These are phyloP conservation scores for Abortiporus biennis DNA, from an alignment of 1,284 basidiomycete species.

Conservation along the genomic window DNA sequence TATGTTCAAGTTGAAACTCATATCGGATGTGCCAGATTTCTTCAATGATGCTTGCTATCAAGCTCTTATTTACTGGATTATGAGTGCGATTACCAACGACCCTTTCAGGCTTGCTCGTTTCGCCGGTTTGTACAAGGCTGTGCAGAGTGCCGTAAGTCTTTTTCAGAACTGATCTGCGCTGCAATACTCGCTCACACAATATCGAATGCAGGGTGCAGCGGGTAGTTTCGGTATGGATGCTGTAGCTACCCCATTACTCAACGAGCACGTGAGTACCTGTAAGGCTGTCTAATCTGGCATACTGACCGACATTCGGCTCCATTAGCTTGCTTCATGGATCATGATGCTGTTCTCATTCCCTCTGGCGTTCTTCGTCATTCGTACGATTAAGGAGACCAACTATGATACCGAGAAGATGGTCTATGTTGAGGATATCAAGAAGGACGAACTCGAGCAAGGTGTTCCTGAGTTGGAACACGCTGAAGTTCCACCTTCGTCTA, in stretches of 20 bases:
- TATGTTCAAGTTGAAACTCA: not conserved
- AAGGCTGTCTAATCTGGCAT: not conserved
- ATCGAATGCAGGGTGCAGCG: conserved; percentile 22
- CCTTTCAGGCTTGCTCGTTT: conserved; percentile 37
- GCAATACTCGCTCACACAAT: not conserved
- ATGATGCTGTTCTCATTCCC: conserved; percentile 32
- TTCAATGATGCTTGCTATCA: conserved; percentile 33
- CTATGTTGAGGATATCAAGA: conserved; percentile 25
- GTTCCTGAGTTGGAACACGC: not conserved
- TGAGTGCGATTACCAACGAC: conserved; percentile 38
- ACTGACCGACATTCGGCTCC: not conserved
- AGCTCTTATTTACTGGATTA: conserved; percentile 36
- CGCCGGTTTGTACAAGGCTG: conserved; percentile 34
- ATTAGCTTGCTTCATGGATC: conserved; percentile 29
- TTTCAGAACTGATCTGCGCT: not conserved
- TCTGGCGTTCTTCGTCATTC: conserved; percentile 29
- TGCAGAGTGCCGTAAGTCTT: conserved; percentile 26
- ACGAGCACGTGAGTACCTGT: conserved; percentile 24
- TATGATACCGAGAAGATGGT: conserved; percentile 30
- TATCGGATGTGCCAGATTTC: conserved; percentile 21
- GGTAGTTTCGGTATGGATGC: conserved; percentile 46
- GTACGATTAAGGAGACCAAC: conserved; percentile 32
- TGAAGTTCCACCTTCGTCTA: too few species aligned
- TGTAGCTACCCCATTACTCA: conserved; percentile 30
- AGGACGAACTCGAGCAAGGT: conserved; percentile 13